Percentiles rank a stretch among this genome's conserved stretches.
Evolutionary conservation across 1,139 yeast species (phyloP).

Genomic region (Candida sp.): DNA sequence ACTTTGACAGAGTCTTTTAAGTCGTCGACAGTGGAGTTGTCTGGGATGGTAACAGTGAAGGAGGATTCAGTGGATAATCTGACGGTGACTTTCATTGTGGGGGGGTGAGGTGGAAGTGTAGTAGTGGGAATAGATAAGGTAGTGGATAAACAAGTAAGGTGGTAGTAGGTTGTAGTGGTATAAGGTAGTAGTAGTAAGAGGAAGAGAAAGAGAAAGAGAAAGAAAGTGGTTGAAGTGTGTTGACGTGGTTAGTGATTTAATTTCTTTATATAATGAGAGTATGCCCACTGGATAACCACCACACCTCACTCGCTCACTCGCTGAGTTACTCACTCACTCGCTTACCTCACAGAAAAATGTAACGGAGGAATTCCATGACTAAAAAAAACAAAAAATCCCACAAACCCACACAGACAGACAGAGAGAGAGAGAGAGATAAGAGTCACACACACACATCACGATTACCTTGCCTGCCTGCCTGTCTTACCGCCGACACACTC

Average conservation of each 20-base stretch:
- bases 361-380: neutral
- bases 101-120: neutral
- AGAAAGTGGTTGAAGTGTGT: neutral
- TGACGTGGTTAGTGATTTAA: neutral
- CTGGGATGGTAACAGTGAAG: conserved; percentile 49
- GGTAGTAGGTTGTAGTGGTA: neutral
- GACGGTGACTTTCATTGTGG: conserved; percentile 42
- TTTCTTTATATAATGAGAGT: neutral
- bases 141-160: neutral
- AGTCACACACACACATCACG: neutral
- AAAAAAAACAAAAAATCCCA: neutral
- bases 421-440: neutral
- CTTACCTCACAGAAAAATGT: neutral
- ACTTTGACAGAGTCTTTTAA: conserved; percentile 47
- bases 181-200: neutral
- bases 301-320: too few species aligned
- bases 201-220: neutral
- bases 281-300: neutral
- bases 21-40: conserved; percentile 54
- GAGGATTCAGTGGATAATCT: conserved; percentile 48
- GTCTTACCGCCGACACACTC: neutral
- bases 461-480: neutral
- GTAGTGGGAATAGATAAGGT: neutral
- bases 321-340: too few species aligned
- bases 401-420: neutral